A percentile compares a stretch with the other conserved stretches of the same genome.
These are phyloP conservation scores for Phytopythium helicoides DNA, from an alignment of 352 stramenopile genomes.

Conservation along the genomic window DNA sequence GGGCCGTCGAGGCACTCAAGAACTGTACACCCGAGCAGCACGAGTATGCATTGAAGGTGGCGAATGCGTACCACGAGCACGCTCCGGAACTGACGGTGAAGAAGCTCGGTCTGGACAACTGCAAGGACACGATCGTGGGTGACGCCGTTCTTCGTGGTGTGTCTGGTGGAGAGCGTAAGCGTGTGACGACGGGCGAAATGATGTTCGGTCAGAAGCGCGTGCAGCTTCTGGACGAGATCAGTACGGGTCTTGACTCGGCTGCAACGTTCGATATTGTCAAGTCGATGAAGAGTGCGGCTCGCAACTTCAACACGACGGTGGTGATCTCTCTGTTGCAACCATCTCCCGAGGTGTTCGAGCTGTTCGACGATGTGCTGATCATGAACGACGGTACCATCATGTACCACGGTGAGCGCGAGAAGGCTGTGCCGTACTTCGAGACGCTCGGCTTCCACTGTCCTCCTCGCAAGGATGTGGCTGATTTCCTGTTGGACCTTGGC, in stretches of 20 bases:
- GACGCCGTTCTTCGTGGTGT: conserved; percentile 52
- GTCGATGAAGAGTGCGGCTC: conserved; percentile 49
- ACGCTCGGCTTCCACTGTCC: conserved; percentile 43
- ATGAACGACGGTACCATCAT: conserved; percentile 51
- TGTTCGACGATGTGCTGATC: conserved; percentile 56
- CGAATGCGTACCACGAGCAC: conserved; percentile 31
- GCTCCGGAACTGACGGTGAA: conserved; percentile 45
- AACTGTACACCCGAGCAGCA: conserved; percentile 30
- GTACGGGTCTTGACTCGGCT: conserved; percentile 38
- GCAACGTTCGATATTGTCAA: conserved; percentile 78
- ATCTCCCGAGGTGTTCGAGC: conserved; percentile 46
- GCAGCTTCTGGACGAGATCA: conserved; percentile 81
- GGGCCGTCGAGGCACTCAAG: conserved; percentile 34
- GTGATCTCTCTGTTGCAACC: conserved; percentile 45
- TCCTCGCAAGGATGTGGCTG: conserved; percentile 21
- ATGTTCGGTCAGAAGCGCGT: conserved; percentile 69
- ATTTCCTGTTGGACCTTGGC: conserved; percentile 33
- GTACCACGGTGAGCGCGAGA: conserved; percentile 44
- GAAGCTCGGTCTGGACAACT: conserved; percentile 50
- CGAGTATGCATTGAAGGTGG: conserved; percentile 29
- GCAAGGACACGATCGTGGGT: conserved; percentile 58
- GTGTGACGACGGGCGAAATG: conserved; percentile 81
- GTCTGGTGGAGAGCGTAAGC: conserved; percentile 57
- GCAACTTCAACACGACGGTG: conserved; percentile 44
- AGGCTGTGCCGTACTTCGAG: conserved; percentile 50